Base-by-base conservation (phyloP, 305 asterid genomes). In the Fraxinus floribunda region DNA sequence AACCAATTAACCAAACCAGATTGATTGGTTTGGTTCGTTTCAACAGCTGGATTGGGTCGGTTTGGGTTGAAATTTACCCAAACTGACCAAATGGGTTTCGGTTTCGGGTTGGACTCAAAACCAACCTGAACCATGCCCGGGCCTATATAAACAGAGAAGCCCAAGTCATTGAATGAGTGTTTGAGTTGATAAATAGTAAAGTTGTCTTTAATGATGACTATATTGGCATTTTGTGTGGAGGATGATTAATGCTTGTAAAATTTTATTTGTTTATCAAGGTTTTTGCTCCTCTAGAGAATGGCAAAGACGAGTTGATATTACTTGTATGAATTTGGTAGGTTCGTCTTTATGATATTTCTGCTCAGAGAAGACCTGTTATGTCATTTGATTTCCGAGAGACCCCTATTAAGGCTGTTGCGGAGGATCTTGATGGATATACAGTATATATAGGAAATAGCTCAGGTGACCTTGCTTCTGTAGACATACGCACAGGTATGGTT, bases 401-500 rank as follows among this genome's bases (percentile, higher is more conserved):
- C 16, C 85, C 98, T 81, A 96, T 96, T 76, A 94, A 86, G 90
- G 93, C 97, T 80, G 87, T 96, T 85, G 84, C 89, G 64, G 97
- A 88, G 87, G 99, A 96, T 86, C 83, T 78, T 74, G 98, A 96
- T 81, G 98, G 98, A 44, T 90, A 91, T 18, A 92, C 93, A 49
- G 79, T 96, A 78, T 94, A 93, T 83, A 70, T 91, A 78, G 98
- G 98, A 86, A 96, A 93, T 88, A 97, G 97, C 62, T 90, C 98
- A 3, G 99, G 99, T 3, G 99, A 96, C 88, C 97, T 96, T 86
- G 99, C 98, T 85, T 91, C 97, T 80, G 41, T 90, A 83, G 98
- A 96, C 85, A 90, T 90, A 39, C 98, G 98, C 39, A 96, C 97
- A 87, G 98, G 99, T 96, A 81, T 44, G 80, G 18, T 74, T 80